phyloP scores from a whole-genome alignment of 208 protist species.

The Herpetomonas samuelpessoai region DNA sequence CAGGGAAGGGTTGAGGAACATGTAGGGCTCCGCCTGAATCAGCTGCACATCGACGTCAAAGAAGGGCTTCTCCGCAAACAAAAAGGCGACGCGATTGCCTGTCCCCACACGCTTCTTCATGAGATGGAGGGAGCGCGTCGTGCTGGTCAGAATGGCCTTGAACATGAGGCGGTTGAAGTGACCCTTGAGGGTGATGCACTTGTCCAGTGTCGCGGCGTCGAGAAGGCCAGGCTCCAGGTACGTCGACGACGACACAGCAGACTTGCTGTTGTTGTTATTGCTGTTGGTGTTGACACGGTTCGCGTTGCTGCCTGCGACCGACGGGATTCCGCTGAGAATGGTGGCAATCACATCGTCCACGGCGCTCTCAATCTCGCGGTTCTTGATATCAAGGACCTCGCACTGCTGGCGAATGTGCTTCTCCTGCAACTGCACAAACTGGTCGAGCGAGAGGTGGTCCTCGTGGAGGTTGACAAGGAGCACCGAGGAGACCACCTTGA shows the following conservation, averaged over 20 bases:
- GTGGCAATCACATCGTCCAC: constrained; percentile 73
- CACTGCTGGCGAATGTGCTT: constrained; percentile 89
- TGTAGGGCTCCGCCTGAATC: constrained; percentile 84
- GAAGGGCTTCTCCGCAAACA: constrained; percentile 93
- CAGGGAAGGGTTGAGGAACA: constrained; percentile 93
- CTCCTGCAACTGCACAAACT: constrained; percentile 84
- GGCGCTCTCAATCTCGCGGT: constrained; percentile 91
- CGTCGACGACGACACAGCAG: constrained; percentile 37
- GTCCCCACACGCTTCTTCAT: constrained; percentile 93
- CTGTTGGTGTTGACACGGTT: constrained; percentile 1
- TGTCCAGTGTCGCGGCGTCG: constrained; percentile 66
- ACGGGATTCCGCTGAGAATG: constrained; percentile 32
- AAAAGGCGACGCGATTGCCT: constrained; percentile 86
- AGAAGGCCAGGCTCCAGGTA: constrained; percentile 40
- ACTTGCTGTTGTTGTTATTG: constrained; percentile 24
- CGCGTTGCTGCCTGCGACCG: neutral
- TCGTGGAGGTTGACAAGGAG: constrained; percentile 45
- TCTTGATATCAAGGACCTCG: constrained; percentile 92
- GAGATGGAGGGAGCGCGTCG: constrained; percentile 86
- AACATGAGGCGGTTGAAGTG: constrained; percentile 93
- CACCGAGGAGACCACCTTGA: constrained; percentile 64
- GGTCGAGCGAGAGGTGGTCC: constrained; percentile 42
- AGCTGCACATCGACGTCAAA: constrained; percentile 96
- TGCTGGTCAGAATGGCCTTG: constrained; percentile 90
- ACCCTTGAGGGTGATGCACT: constrained; percentile 77